phyloP scores from a whole-genome alignment of 176 grass and related monocot genomes.

The Carex pumila region DNA sequence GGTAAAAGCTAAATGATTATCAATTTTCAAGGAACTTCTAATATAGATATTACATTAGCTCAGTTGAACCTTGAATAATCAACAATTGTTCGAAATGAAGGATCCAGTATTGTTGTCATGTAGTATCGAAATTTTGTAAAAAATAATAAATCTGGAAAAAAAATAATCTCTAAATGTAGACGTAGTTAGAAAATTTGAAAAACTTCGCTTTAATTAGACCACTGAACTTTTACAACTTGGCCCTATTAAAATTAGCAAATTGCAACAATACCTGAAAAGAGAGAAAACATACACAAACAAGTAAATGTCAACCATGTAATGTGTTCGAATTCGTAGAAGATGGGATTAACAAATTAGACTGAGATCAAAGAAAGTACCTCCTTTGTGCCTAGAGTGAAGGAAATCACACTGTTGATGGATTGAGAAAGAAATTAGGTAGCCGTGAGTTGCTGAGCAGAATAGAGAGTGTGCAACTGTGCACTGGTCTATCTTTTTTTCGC shows the following conservation, averaged over 20 bases:
- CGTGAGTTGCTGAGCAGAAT: background rate
- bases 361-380: background rate
- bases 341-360: background rate
- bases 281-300: background rate
- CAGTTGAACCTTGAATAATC: background rate
- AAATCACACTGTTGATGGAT: background rate
- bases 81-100: background rate
- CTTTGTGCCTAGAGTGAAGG: background rate
- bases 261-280: background rate
- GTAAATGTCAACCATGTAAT: background rate
- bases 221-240: background rate
- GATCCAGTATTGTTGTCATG: background rate
- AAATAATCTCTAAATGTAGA: background rate
- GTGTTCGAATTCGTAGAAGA: background rate
- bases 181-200: background rate
- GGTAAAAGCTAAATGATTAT: background rate
- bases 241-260: background rate
- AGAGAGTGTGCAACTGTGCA: background rate
- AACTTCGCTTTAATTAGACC: slow-evolving; percentile 8
- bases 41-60: background rate
- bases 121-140: background rate
- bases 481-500: background rate
- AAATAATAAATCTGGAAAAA: background rate
- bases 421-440: background rate
- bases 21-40: background rate